Percentiles rank a stretch among this genome's conserved stretches.
phyloP scores from a whole-genome alignment of 1,284 basidiomycete species.

The Sporisorium sorghi region DNA sequence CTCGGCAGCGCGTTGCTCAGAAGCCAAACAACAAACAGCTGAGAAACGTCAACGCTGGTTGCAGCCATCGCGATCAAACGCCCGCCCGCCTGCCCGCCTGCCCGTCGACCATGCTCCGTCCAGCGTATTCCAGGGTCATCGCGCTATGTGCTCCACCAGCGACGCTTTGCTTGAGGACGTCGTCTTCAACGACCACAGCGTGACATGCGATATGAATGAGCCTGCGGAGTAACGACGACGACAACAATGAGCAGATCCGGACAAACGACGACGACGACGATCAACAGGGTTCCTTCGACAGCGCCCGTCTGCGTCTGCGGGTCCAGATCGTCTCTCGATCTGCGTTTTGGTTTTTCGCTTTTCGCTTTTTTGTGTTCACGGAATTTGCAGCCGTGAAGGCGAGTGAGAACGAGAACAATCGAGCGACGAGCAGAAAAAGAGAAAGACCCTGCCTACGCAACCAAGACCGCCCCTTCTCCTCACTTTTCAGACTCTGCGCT shows the following conservation, averaged over 20 bases:
- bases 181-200: neutral
- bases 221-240: neutral
- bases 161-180: neutral
- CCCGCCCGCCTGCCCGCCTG: too few relatives aligned
- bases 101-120: too few relatives aligned
- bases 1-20: neutral
- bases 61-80: neutral
- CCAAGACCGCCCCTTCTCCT: neutral
- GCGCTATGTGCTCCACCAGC: neutral
- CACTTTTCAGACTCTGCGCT: too few relatives aligned
- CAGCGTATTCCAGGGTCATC: too few relatives aligned
- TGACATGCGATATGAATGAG: neutral
- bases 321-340: constrained; percentile 6
- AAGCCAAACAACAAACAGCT: neutral
- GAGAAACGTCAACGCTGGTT: neutral
- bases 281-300: constrained; percentile 1
- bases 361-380: constrained; percentile 1
- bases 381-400: neutral
- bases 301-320: neutral
- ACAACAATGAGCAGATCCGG: neutral
- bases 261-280: neutral
- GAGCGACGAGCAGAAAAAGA: neutral
- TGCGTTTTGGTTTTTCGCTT: neutral
- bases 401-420: neutral
- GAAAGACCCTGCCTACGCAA: neutral